Evolutionary conservation across 495 filamentous ascomycete species (phyloP).

Genomic region (Mytilinidion resinicola): DNA sequence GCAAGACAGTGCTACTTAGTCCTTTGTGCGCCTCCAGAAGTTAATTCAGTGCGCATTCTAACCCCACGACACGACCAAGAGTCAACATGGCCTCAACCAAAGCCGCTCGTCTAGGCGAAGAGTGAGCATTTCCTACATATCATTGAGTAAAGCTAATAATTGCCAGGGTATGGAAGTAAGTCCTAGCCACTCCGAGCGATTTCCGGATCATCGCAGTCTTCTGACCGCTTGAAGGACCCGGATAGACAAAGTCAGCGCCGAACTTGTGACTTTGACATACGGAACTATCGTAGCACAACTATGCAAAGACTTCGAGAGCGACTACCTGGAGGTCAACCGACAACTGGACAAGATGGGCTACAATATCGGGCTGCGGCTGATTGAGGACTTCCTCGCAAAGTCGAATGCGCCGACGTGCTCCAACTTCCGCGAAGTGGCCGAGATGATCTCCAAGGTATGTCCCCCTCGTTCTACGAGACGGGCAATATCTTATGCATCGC

Average conservation of each 20-base stretch:
- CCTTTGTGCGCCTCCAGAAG: too few species aligned
- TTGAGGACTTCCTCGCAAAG: conserved; percentile 97
- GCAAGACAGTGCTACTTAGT: too few species aligned
- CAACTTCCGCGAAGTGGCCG: conserved; percentile 91
- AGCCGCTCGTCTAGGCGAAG: conserved; percentile 90
- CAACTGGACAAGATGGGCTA: conserved; percentile 99
- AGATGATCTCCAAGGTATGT: conserved; percentile 86
- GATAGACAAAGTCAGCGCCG: conserved; percentile 75
- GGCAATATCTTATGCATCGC: not conserved
- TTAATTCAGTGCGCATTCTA: too few species aligned
- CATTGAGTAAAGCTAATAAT: conserved; percentile 10
- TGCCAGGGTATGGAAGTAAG: conserved; percentile 94
- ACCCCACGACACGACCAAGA: not conserved
- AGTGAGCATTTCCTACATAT: conserved; percentile 55
- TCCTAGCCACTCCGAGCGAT: conserved; percentile 22
- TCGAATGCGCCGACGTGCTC: conserved; percentile 80
- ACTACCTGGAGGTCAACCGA: conserved; percentile 92
- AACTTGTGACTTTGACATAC: conserved; percentile 94
- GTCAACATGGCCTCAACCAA: conserved; percentile 71
- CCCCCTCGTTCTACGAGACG: not conserved
- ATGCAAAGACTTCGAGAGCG: conserved; percentile 87
- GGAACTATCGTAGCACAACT: conserved; percentile 95
- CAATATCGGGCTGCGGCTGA: conserved; percentile 92
- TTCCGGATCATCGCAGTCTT: not conserved
- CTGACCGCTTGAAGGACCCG: conserved; percentile 47